Percentiles rank a stretch among this genome's conserved stretches.
These are phyloP conservation scores for Termitomyces sp. DNA, from an alignment of 768 basidiomycete genomes.

Conservation along the genomic window DNA sequence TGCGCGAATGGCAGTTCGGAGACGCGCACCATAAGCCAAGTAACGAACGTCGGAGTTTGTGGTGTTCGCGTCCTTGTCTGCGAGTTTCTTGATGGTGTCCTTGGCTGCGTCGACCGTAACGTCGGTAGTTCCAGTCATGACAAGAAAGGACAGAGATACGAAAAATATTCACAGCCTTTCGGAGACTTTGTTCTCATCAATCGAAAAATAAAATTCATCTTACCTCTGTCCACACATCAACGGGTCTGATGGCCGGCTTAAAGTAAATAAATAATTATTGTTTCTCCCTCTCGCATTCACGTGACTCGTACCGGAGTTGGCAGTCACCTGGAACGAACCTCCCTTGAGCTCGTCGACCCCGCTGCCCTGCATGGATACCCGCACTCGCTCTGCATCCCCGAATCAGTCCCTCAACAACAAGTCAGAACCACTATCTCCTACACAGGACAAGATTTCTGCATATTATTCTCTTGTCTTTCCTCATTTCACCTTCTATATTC, in stretches of 20 bases:
- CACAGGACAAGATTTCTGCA: constrained; percentile 79
- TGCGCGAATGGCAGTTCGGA: constrained; percentile 71
- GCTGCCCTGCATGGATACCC: constrained; percentile 33
- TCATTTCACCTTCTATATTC: constrained; percentile 93
- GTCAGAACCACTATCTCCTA: constrained; percentile 27
- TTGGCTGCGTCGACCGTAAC: constrained; percentile 34
- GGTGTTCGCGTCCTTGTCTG: constrained; percentile 57
- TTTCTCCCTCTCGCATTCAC: constrained; percentile 2
- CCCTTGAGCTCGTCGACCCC: constrained; percentile 14
- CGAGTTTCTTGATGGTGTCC: constrained; percentile 49
- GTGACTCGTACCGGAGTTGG: constrained; percentile 11
- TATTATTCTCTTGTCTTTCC: constrained; percentile 94
- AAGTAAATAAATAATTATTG: background rate
- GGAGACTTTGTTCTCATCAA: background rate
- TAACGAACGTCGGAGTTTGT: constrained; percentile 67
- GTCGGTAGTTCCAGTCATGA: constrained; percentile 27
- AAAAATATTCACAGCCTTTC: background rate
- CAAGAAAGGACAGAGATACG: background rate
- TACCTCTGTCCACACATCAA: background rate
- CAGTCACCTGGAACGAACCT: constrained; percentile 8
- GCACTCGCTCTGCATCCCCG: constrained; percentile 35
- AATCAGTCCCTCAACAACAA: constrained; percentile 19
- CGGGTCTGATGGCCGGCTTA: background rate
- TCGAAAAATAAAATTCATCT: background rate
- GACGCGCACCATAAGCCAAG: constrained; percentile 71